Conservation (phyloP, 2,329 filamentous ascomycete species). For the Trichoderma harzianum region DNA sequence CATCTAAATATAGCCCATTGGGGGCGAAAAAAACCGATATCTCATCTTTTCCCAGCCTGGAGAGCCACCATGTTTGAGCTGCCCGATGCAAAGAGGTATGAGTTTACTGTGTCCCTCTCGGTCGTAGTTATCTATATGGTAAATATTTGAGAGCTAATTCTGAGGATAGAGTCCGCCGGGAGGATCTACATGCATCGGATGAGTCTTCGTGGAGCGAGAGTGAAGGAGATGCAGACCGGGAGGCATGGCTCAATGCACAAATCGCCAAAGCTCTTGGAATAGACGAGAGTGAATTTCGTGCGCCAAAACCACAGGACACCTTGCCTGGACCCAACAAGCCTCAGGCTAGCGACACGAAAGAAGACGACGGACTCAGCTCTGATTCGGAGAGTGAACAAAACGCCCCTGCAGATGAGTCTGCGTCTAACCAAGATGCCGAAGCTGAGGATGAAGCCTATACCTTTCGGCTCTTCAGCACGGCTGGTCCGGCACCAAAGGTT, state of each 20-base stretch:
- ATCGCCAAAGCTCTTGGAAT: constrained; percentile 47
- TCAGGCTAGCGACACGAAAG: background rate
- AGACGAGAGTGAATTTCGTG: constrained; percentile 22
- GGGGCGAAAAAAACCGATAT: background rate
- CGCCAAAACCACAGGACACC: background rate
- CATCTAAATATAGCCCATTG: background rate
- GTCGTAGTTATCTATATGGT: background rate
- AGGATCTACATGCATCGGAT: constrained; percentile 47
- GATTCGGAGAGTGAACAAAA: background rate
- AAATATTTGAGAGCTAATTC: background rate
- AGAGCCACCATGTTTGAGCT: constrained; percentile 47
- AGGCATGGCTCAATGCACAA: constrained; percentile 45
- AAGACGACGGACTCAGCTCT: background rate
- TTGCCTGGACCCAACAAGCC: background rate
- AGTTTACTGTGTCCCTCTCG: background rate
- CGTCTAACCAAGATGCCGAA: constrained; percentile 25
- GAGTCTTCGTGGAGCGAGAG: constrained; percentile 25
- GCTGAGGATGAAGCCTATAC: constrained; percentile 34
- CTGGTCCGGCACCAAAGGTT: constrained; percentile 46
- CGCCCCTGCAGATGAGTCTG: constrained; percentile 5
- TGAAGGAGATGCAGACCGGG: constrained; percentile 37
- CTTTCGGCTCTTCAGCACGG: constrained; percentile 56
- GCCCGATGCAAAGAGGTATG: constrained; percentile 50
- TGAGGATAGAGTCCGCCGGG: constrained; percentile 48
- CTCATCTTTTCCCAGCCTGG: background rate